Evolutionary conservation across 2,329 filamentous ascomycete genomes (phyloP), one percentile per base, ranked within the genome.

Genomic region (Microdochium bolleyi): DNA sequence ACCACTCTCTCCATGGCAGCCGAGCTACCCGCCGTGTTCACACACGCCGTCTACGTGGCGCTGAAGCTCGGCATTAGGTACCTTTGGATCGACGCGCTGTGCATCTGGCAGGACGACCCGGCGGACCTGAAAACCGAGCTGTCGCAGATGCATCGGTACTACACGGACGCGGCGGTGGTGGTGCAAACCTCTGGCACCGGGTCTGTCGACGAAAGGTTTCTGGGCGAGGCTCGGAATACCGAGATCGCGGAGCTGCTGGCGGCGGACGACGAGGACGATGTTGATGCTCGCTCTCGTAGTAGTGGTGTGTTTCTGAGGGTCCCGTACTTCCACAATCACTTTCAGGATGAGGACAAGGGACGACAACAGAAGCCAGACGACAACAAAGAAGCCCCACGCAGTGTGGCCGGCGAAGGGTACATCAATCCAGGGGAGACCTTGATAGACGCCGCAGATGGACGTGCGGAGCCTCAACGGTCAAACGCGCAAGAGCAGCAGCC

Each of bases 91-190:
- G 53, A 57, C 30, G 50, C 51, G 13, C 48, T 57, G 5, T 57
- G 55, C 48, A 54, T 57, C 16, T 16, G 51, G 14, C 50, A 53
- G 32, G 49, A 73, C 21, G 41, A 46, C 21, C 16, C n/a, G 11
- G 48, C 13, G 8, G 48, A 49, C 27, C 16, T 46, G 3, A 46
- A 46, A 19, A 19, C 41, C 41, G 41, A 46, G 41, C 41, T 46
- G 9, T 21, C n/a, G 3, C 16, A 46, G 41, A 46, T 46, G 41
- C 41, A 46, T 19, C 41, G 41, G 8, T 46, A 46, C 21, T 46
- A 21, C 21, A 46, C 14, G 14, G 41, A 46, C 14, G 41, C 41
- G 41, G 22, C 41, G 10, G 41, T 46, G 9, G 41, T 46, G 21
- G 41, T 46, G 41, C 41, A 46, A 19, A 46, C 41, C 19, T 46